A percentile compares a stretch with the other conserved stretches of the same genome.
phyloP scores from a whole-genome alignment of 306 rosid genomes.

The Begonia peltatifolia region DNA sequence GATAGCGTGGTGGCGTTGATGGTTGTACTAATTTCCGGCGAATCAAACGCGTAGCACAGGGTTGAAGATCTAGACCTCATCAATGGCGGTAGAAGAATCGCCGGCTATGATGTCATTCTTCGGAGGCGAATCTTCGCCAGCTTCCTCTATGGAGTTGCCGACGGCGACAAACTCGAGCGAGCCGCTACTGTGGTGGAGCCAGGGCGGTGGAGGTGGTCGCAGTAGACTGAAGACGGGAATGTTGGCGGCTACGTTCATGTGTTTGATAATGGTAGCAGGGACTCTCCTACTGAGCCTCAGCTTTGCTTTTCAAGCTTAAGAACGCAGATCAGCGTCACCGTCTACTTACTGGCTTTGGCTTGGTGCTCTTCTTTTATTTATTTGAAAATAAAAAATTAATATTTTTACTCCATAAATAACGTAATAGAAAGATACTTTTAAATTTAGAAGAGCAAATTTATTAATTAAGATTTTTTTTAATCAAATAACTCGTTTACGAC shows the following conservation, averaged over 20 bases:
- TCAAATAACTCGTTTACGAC: too few species aligned
- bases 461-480: too few species aligned
- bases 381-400: too few species aligned
- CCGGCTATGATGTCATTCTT: conserved; percentile 53
- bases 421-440: too few species aligned
- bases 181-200: conserved; percentile 32
- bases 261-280: conserved; percentile 77
- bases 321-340: too few species aligned
- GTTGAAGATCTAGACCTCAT: conserved; percentile 31
- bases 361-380: too few species aligned
- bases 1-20: too few species aligned
- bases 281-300: conserved; percentile 40
- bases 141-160: conserved; percentile 24
- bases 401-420: too few species aligned
- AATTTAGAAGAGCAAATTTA: too few species aligned
- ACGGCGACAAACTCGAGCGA: conserved; percentile 29
- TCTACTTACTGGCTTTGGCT: too few species aligned
- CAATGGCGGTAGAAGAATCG: conserved; percentile 25
- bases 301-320: conserved; percentile 18
- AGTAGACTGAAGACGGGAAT: conserved; percentile 26
- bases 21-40: too few species aligned
- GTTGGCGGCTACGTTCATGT: conserved; percentile 48
- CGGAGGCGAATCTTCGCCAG: conserved; percentile 28
- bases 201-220: neutral
- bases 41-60: conserved; percentile 31